Base-by-base conservation (phyloP, 768 basidiomycete species). In the Pulveroboletus sp. region DNA sequence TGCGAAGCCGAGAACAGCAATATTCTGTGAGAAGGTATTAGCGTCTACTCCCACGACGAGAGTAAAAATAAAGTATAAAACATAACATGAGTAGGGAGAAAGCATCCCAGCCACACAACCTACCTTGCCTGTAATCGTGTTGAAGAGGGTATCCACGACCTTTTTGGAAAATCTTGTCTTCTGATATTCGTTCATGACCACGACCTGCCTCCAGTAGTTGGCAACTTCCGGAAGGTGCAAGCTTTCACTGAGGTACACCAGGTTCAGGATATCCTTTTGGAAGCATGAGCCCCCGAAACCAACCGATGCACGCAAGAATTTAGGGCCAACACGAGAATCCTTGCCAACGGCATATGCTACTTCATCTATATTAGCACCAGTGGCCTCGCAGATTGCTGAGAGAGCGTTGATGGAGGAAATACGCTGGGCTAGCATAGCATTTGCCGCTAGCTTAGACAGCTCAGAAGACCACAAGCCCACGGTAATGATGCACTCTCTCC, bases 401-500 rank as follows among this genome's bases (percentile, higher is more conserved):
- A 99, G 85, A 13, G 96, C 93, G 67, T 98, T 99, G 76, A 98
- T 78, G 49, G 93, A 96, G 9, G 95, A 98, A 69, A 99, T 99
- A 54, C 96, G 89, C 70, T 99, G 96, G 8, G 96, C 96, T 52
- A 99, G 86, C 93, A 99, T 94, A 50, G 96, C 96, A 68, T 99
- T 99, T 47, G 96, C 96, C 10, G 96, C 96, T 54, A 99, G 83
- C 77, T 99, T 99, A 56, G 94, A 90, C 23, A 99, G 82, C 71
- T 99, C 96, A 3, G 95, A 97, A 2, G 92, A 94, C 96, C 96
- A 99, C 24, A 99, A 79, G 56, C 96, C 95, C 59, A 98, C 96
- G 17, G 89, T 91, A 43, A 99, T 77, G 67, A 97, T 89, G 40
- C 80, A 79, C 4, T 92, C 82, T 52, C 69, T 74, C 23, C 88